A percentile compares a stretch with the other conserved stretches of the same genome.
phyloP scores from a whole-genome alignment of 2,329 filamentous ascomycete species.

The Lasiodiplodia theobromae region DNA sequence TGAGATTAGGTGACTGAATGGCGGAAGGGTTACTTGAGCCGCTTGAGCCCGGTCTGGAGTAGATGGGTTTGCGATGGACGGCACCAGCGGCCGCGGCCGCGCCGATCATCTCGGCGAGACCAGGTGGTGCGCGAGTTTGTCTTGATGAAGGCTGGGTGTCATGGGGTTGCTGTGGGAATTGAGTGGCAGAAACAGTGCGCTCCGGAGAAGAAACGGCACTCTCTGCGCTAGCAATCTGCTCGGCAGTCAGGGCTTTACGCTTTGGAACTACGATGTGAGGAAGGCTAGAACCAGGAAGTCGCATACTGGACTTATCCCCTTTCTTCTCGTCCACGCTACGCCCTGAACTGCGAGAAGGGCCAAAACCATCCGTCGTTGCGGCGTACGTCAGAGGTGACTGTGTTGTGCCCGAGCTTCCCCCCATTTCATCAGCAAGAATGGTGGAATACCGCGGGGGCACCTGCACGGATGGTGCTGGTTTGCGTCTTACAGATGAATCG shows the following conservation, averaged over 20 bases:
- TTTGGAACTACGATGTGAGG: slow-evolving; percentile 49
- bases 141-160: slow-evolving; percentile 17
- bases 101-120: slow-evolving; percentile 34
- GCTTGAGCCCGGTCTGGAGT: slow-evolving; percentile 32
- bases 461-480: slow-evolving; percentile 51
- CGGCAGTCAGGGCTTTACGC: slow-evolving; percentile 53
- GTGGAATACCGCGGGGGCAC: slow-evolving; percentile 55
- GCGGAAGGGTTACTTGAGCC: slow-evolving; percentile 27
- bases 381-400: slow-evolving; percentile 50
- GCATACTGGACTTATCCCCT: slow-evolving; percentile 35
- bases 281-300: slow-evolving; percentile 42
- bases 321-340: slow-evolving; percentile 42
- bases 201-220: slow-evolving; percentile 14
- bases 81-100: slow-evolving; percentile 25
- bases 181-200: slow-evolving; percentile 1
- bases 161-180: slow-evolving; percentile 5
- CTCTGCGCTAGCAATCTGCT: slow-evolving; percentile 50
- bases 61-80: slow-evolving; percentile 36
- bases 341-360: slow-evolving; percentile 23
- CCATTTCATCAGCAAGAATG: slow-evolving; percentile 48
- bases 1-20: slow-evolving; percentile 23
- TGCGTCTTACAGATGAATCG: slow-evolving; percentile 44
- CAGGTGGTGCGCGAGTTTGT: slow-evolving; percentile 30
- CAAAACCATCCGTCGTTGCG: slow-evolving; percentile 50
- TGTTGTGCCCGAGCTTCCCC: slow-evolving; percentile 31